These are phyloP conservation scores for Penicillium steckii DNA, from an alignment of 495 filamentous ascomycete genomes.

Conservation along the genomic window DNA sequence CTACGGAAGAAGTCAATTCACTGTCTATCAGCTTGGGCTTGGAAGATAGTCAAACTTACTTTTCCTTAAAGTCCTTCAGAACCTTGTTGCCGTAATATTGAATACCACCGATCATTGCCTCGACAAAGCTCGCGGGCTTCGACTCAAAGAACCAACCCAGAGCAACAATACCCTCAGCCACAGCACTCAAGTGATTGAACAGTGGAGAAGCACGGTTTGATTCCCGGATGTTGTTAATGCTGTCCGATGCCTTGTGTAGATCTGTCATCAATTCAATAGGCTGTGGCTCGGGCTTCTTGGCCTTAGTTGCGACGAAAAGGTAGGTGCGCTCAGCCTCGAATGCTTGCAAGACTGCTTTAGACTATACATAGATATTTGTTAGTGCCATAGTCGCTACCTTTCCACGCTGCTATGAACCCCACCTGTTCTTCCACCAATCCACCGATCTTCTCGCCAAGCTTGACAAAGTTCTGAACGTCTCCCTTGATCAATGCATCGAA, in stretches of 20 bases:
- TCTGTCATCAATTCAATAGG: constrained; percentile 75
- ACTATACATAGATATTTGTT: constrained; percentile 34
- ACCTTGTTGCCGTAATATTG: constrained; percentile 93
- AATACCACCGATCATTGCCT: constrained; percentile 72
- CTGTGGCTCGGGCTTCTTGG: constrained; percentile 81
- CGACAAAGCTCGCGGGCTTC: constrained; percentile 79
- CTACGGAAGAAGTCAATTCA: constrained; percentile 34
- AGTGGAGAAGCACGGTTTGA: constrained; percentile 66
- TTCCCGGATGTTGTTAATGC: constrained; percentile 75
- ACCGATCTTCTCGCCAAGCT: constrained; percentile 73
- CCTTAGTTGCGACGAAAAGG: constrained; percentile 82
- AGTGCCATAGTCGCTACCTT: constrained; percentile 13
- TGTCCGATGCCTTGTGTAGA: constrained; percentile 73
- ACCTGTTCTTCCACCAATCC: constrained; percentile 81
- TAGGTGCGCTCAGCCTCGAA: constrained; percentile 86
- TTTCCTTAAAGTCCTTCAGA: constrained; percentile 84
- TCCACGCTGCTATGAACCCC: constrained; percentile 7
- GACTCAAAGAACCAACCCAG: constrained; percentile 82
- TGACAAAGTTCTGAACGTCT: constrained; percentile 74
- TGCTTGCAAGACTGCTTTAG: constrained; percentile 57
- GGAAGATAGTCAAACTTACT: constrained; percentile 53
- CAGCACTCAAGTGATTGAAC: constrained; percentile 76
- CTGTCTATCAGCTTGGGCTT: neutral
- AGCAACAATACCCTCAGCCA: constrained; percentile 84
- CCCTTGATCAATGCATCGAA: constrained; percentile 78